Percentiles rank a stretch among this genome's conserved stretches.
These are phyloP conservation scores for Tricholoma saponaceum DNA, from an alignment of 768 basidiomycete genomes.

Conservation along the genomic window DNA sequence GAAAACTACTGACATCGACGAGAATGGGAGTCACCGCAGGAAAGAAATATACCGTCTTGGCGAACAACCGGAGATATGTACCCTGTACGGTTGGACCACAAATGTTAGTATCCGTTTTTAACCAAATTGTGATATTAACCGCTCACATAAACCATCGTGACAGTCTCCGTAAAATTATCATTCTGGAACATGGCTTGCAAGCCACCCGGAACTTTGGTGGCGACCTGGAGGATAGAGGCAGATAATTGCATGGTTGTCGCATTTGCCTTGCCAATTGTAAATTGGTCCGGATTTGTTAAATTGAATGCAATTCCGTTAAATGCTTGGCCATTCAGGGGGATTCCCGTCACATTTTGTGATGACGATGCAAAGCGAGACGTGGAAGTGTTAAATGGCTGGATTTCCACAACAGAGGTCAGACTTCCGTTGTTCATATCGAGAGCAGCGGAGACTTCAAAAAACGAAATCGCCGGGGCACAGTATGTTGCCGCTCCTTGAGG, in stretches of 20 bases:
- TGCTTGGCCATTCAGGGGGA: slow-evolving; percentile 39
- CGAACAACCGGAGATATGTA: slow-evolving; percentile 47
- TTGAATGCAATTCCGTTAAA: slow-evolving; percentile 56
- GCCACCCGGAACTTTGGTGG: slow-evolving; percentile 33
- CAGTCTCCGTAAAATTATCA: slow-evolving; percentile 32
- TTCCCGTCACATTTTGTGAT: slow-evolving; percentile 41
- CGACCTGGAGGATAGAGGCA: slow-evolving; percentile 47
- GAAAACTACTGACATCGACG: slow-evolving; percentile 39
- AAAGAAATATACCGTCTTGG: slow-evolving; percentile 49
- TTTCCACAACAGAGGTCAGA: slow-evolving; percentile 36
- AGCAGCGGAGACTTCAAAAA: slow-evolving; percentile 41
- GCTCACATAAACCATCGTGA: slow-evolving; percentile 48
- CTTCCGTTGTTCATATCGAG: slow-evolving; percentile 42
- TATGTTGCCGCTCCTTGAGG: slow-evolving; percentile 40
- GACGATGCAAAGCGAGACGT: slow-evolving; percentile 35
- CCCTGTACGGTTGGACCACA: slow-evolving; percentile 21
- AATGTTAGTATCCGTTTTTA: not conserved
- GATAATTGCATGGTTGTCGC: slow-evolving; percentile 48
- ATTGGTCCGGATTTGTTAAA: slow-evolving; percentile 35
- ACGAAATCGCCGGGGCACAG: slow-evolving; percentile 40
- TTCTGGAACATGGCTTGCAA: slow-evolving; percentile 33
- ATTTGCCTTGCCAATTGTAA: slow-evolving; percentile 32
- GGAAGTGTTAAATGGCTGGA: slow-evolving; percentile 31
- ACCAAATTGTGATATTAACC: not conserved
- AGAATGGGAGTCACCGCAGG: slow-evolving; percentile 28